phyloP scores from a whole-genome alignment of 176 grass and related monocot genomes.

The Phoenix dactylifera region DNA sequence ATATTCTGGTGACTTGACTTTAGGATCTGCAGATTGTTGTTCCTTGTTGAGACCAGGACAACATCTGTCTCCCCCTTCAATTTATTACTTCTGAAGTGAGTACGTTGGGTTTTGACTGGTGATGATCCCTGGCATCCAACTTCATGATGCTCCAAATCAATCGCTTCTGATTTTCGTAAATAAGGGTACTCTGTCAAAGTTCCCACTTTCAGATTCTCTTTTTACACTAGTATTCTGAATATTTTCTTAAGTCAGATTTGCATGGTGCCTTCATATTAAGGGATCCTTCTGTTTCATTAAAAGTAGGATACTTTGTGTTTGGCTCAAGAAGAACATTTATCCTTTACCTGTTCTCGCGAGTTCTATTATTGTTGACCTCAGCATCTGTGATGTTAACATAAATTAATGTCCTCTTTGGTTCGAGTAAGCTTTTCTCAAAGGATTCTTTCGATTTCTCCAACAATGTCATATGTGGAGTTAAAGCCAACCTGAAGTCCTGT shows the following conservation, averaged over 20 bases:
- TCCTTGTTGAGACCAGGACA: constrained; percentile 36
- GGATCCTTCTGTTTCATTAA: too few relatives aligned
- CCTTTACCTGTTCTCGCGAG: background rate
- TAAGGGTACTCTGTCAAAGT: background rate
- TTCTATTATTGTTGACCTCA: background rate
- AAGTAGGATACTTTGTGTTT: too few relatives aligned
- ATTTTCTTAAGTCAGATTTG: too few relatives aligned
- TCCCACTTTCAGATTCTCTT: background rate
- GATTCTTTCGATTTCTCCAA: constrained; percentile 21
- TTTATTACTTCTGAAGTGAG: background rate
- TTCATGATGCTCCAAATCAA: background rate
- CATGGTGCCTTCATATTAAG: too few relatives aligned
- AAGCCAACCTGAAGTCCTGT: constrained; percentile 24
- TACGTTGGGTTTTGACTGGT: background rate
- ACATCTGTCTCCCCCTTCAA: constrained; percentile 8
- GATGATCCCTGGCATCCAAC: background rate
- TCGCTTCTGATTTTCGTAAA: background rate
- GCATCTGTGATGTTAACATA: constrained; percentile 4
- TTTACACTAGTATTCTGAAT: too few relatives aligned
- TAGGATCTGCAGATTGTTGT: constrained; percentile 16
- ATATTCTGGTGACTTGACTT: constrained; percentile 10
- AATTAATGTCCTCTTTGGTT: constrained; percentile 1
- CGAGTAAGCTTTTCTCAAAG: background rate
- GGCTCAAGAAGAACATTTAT: constrained; percentile 1
- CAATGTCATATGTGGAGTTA: constrained; percentile 15